Evolutionary conservation across 208 protist species (phyloP).

Genomic region (Trypanosoma mega): DNA sequence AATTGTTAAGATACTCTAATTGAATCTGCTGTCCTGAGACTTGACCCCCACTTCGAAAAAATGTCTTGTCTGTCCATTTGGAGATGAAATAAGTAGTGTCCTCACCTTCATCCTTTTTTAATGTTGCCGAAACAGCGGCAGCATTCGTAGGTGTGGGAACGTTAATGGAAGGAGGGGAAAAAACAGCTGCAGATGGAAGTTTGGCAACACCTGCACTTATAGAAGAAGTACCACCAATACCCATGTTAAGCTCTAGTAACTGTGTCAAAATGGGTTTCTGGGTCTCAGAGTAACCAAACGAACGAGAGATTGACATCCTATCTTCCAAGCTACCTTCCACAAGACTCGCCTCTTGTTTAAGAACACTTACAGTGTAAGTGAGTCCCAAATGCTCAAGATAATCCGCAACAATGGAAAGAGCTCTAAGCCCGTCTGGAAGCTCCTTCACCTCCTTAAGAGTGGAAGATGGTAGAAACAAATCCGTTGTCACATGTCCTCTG

Average conservation of each 20-base stretch:
- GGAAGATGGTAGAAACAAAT: conserved; percentile 42
- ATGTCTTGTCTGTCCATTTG: conserved; percentile 60
- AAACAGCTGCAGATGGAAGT: background rate
- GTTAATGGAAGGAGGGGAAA: background rate
- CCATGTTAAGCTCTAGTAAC: conserved; percentile 2
- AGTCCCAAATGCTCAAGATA: conserved; percentile 73
- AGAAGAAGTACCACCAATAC: background rate
- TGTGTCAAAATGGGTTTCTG: conserved; percentile 14
- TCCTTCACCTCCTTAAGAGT: conserved; percentile 47
- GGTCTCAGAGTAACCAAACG: conserved; percentile 10
- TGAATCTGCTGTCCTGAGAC: conserved; percentile 87
- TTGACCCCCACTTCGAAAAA: conserved; percentile 60
- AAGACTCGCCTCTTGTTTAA: conserved; percentile 68
- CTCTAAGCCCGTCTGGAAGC: conserved; percentile 30
- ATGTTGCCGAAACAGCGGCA: conserved; percentile 17
- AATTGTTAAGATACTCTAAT: conserved; percentile 87
- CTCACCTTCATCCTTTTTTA: conserved; percentile 41
- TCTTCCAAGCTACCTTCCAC: conserved; percentile 16
- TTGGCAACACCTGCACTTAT: background rate
- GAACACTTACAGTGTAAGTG: conserved; percentile 77
- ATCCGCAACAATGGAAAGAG: conserved; percentile 60
- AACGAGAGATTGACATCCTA: conserved; percentile 4
- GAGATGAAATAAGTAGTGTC: conserved; percentile 87
- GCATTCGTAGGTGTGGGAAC: conserved; percentile 4
- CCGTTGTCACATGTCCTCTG: background rate